These are phyloP conservation scores for Yamadazyma siamensis DNA, from an alignment of 1,139 yeast genomes.

Conservation along the genomic window DNA sequence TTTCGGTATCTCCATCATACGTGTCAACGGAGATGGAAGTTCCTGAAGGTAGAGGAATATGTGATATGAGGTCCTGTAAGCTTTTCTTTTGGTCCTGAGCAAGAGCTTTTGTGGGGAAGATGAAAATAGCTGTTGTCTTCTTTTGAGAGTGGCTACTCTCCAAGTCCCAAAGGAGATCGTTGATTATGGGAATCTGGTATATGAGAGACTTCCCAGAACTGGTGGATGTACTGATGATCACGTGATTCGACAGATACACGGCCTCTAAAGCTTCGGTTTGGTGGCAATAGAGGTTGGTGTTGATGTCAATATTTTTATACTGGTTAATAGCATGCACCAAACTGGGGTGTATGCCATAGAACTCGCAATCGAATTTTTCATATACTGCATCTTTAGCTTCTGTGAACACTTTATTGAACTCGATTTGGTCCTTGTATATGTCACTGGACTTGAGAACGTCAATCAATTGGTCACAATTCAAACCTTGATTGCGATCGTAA, in stretches of 20 bases:
- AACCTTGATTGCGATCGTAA: conserved; percentile 10
- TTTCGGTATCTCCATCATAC: conserved; percentile 89
- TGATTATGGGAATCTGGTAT: conserved; percentile 82
- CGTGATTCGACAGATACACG: conserved; percentile 49
- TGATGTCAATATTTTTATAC: conserved; percentile 43
- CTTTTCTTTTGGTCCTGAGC: conserved; percentile 95
- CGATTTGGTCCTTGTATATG: conserved; percentile 62
- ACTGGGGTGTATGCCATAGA: conserved; percentile 46
- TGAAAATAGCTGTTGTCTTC: conserved; percentile 65
- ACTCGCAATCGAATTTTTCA: conserved; percentile 20
- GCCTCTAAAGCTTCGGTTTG: conserved; percentile 75
- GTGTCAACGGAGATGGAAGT: conserved; percentile 59
- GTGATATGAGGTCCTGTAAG: conserved; percentile 53
- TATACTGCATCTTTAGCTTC: conserved; percentile 18
- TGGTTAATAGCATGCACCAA: conserved; percentile 46
- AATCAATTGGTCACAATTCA: conserved; percentile 38
- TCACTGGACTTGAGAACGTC: conserved; percentile 39
- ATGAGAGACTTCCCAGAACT: conserved; percentile 94
- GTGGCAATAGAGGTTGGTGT: conserved; percentile 64
- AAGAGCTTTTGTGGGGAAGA: conserved; percentile 94
- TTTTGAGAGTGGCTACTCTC: conserved; percentile 11
- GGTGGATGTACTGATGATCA: conserved; percentile 87
- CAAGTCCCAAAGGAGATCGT: conserved; percentile 47
- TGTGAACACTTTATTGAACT: conserved; percentile 22
- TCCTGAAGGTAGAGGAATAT: conserved; percentile 32